Conservation (phyloP, 495 filamentous ascomycete species). For the Chaetomidium leptoderma region DNA sequence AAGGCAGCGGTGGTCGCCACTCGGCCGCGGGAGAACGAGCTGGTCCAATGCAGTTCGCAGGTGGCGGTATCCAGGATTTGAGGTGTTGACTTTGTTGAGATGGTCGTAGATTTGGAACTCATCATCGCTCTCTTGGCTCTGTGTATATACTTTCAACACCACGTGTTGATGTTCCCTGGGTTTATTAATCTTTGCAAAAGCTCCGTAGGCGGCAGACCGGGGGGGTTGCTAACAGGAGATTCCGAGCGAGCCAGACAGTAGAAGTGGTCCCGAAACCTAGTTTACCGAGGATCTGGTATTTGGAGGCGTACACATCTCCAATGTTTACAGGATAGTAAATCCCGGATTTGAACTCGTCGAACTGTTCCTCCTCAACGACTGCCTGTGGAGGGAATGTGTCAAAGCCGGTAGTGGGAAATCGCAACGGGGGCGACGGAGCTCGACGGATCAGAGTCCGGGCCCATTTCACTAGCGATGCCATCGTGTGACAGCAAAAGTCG, state of each 20-base stretch:
- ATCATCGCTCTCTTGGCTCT: neutral
- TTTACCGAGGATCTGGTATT: slow-evolving; percentile 50
- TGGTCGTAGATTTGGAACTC: slow-evolving; percentile 39
- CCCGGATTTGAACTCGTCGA: neutral
- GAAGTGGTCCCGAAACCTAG: slow-evolving; percentile 53
- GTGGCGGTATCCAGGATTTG: slow-evolving; percentile 33
- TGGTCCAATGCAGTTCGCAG: slow-evolving; percentile 41
- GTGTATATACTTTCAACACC: neutral
- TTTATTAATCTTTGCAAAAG: neutral
- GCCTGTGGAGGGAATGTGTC: neutral
- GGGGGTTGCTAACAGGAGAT: slow-evolving; percentile 40
- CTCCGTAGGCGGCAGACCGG: neutral
- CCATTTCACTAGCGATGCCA: neutral
- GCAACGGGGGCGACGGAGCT: neutral
- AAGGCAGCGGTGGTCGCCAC: slow-evolving; percentile 40
- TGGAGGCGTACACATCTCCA: slow-evolving; percentile 44
- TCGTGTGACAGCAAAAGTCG: no score
- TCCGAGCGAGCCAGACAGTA: slow-evolving; percentile 51
- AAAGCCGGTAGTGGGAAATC: neutral
- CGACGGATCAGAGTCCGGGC: neutral
- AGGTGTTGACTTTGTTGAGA: slow-evolving; percentile 23
- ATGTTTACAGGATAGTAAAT: slow-evolving; percentile 49
- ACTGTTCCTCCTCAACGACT: neutral
- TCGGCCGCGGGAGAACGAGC: slow-evolving; percentile 34
- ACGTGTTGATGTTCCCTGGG: neutral